Evolutionary conservation across 768 basidiomycete species (phyloP).

Genomic region (Terana coerulea): DNA sequence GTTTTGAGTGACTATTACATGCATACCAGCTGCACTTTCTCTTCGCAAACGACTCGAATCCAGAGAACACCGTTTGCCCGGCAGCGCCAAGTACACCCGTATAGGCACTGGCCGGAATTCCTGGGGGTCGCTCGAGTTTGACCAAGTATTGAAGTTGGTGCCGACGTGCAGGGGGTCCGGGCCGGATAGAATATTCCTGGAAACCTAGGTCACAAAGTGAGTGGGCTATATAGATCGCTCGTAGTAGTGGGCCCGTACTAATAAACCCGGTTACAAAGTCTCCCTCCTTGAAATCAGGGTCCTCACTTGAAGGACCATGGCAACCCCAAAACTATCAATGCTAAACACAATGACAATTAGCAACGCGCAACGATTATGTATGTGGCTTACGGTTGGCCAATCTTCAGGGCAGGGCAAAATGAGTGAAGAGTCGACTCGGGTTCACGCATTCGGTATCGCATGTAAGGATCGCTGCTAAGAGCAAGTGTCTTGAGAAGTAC

Average conservation of each 20-base stretch:
- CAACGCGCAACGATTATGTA: neutral
- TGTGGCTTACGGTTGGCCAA: neutral
- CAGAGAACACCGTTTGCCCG: constrained; percentile 4
- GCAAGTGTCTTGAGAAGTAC: constrained; percentile 14
- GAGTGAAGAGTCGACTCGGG: neutral
- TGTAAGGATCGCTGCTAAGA: constrained; percentile 14
- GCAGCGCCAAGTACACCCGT: constrained; percentile 2
- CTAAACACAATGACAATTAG: too few relatives aligned
- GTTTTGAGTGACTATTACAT: too few relatives aligned
- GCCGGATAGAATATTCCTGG: constrained; percentile 6
- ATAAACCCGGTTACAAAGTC: constrained; percentile 11
- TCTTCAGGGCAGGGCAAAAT: neutral
- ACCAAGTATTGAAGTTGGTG: neutral
- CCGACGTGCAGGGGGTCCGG: neutral
- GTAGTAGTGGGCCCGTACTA: constrained; percentile 1
- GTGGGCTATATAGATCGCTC: neutral
- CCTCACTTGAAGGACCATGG: constrained; percentile 10
- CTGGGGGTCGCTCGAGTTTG: constrained; percentile 3
- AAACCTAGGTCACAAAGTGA: neutral
- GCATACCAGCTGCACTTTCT: too few relatives aligned
- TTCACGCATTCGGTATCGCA: constrained; percentile 11
- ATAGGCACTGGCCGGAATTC: constrained; percentile 1
- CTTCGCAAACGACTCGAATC: neutral
- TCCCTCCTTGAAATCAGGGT: constrained; percentile 8
- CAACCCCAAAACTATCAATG: constrained; percentile 12